Conservation (phyloP, 2,329 filamentous ascomycete genomes). For the Hypoxylon sp. region DNA sequence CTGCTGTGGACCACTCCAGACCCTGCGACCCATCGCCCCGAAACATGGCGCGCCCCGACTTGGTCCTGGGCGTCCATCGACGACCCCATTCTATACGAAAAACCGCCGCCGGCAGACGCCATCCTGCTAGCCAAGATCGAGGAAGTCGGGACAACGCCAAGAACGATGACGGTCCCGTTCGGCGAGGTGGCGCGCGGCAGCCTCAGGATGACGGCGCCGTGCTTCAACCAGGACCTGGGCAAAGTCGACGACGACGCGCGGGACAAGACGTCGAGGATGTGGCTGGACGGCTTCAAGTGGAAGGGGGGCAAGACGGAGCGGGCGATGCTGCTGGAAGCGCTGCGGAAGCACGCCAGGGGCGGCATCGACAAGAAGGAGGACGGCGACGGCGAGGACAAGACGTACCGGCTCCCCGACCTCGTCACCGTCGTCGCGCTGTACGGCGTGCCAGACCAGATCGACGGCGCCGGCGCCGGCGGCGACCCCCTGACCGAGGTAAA, state of each 20-base stretch:
- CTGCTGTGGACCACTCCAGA: background rate
- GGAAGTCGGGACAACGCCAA: background rate
- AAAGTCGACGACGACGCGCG: background rate
- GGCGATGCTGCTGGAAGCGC: background rate
- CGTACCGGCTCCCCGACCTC: background rate
- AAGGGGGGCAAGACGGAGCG: background rate
- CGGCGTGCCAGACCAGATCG: background rate
- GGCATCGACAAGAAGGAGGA: background rate
- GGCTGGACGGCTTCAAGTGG: background rate
- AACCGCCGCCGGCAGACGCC: background rate
- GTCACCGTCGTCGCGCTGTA: background rate
- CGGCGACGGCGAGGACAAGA: background rate
- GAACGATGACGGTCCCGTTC: background rate
- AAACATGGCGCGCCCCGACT: background rate
- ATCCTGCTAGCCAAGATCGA: background rate
- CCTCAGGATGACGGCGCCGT: background rate
- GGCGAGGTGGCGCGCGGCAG: background rate
- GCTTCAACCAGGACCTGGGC: background rate
- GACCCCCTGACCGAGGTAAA: too few species aligned
- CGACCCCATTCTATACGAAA: background rate
- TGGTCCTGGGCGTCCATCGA: background rate
- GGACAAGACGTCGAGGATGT: background rate
- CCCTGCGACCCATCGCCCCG: background rate
- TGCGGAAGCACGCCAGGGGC: background rate
- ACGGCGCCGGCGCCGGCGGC: background rate